Base-by-base conservation (phyloP, 2,329 filamentous ascomycete genomes). In the Apiospora pterosperma region DNA sequence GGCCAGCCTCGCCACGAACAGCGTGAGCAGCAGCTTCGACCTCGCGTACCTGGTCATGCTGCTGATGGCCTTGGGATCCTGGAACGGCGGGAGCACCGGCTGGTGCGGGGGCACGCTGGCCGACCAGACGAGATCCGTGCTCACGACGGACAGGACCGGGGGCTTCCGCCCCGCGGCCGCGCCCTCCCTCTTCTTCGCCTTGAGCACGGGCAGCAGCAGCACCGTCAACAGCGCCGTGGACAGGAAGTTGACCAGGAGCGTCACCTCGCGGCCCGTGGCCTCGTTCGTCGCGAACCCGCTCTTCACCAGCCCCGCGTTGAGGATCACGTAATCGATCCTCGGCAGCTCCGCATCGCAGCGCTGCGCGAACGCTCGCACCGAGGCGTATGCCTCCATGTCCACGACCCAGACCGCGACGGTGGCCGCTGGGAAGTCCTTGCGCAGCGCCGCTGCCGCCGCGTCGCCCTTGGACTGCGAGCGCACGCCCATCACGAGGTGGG, bases 351-450 rank as follows among this genome's bases (percentile, higher is more conserved):
- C 66, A 1, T n/a, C 48, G 11, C 71, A 67, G 4, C 73, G 74
- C 4, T 38, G 59, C 19, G 69, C 74, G 64, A 81, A 80, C 2
- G 64, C 67, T 41, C 72, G 70, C 36, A 80, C 69, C 0, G 77
- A 80, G 2, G 71, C 68, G 61, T 79, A 80, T 19, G 72, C 75
- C 5, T 52, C 59, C 73, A 80, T 76, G 63, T 81, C 78, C 23
- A 81, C 64, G n/a, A 65, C 3, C 76, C 77, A 81, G 25, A 81
- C 76, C 34, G 76, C 71, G 23, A 80, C 73, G 1, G 34, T 71
- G 12, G 75, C 72, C 10, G 67, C 66, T 5, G 72, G 73, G 60
- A 70, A 70, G 14, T 63, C 44, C 19, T 63, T 59, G 16, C 67
- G 71, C 23, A 78, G 71, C 31, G 69, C 69, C 2, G 64, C 48